Evolutionary conservation across 768 basidiomycete species (phyloP), one percentile per base, ranked within the genome.

Genomic region (Boletus sp.): DNA sequence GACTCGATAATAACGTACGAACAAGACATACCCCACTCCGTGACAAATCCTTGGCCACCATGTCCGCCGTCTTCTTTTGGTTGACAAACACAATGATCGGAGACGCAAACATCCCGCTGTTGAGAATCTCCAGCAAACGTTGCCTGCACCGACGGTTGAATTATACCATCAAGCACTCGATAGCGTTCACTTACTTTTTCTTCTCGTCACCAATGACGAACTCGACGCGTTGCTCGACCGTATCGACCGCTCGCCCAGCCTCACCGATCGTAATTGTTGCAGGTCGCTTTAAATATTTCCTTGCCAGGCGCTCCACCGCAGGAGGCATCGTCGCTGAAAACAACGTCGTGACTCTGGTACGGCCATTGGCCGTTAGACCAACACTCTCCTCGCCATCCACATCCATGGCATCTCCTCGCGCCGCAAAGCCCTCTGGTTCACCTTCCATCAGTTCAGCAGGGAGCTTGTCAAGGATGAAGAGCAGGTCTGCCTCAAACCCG

Each of bases 41-140:
- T 46, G 87, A 85, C 2, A 99, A 77, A 66, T 98, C 95, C 70
- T 95, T 95, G 37, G 93, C 88, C 33, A 99, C 93, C 87, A 94
- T 92, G 69, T 99, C 97, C 47, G 95, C 96, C 13, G 93, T 96
- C 80, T 98, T 97, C 80, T 99, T 99, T 73, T 98, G 95, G 71
- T 98, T 98, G 77, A 98, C 95, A 74, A 98, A 99, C 19, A 94
- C 90, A 59, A 99, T 99, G 62, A 99, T 98, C 5, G 97, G 97
- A 17, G 97, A 83, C 34, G 84, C 72, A 70, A 84, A 93, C 57
- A 81, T 78, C 39, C 85, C 87, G 57, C 85, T 87, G 76, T 95
- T 93, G 72, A 99, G 85, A 59, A 98, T 92, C 68, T 98, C 96
- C 65, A 97, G 74, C 67, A 98, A 70, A 44, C 84, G 82, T 57